Conservation (phyloP, 108 stramenopile species). For the Conticribra weissflogii region DNA sequence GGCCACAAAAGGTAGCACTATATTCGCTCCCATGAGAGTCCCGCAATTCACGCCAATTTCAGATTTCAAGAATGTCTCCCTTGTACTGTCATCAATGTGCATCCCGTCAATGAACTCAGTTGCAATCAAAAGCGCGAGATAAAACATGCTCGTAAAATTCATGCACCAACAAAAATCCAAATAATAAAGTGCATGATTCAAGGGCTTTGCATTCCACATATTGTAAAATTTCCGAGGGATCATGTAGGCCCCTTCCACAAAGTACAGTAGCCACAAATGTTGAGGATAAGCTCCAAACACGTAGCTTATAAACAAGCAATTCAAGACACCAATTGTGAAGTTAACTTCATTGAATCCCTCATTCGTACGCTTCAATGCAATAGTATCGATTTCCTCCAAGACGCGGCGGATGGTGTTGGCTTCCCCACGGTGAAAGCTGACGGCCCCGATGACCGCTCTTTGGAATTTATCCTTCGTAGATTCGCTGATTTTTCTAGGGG, state of each 20-base stretch:
- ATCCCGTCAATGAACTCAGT: slow-evolving; percentile 1
- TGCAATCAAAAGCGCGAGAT: slow-evolving; percentile 23
- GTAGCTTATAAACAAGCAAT: slow-evolving; percentile 54
- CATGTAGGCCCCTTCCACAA: slow-evolving; percentile 44
- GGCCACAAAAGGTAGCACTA: slow-evolving; percentile 56
- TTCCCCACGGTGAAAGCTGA: slow-evolving; percentile 36
- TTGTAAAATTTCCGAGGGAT: slow-evolving; percentile 30
- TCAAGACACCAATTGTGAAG: slow-evolving; percentile 55
- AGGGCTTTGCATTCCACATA: slow-evolving; percentile 49
- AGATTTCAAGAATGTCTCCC: slow-evolving; percentile 41
- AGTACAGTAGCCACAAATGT: slow-evolving; percentile 58
- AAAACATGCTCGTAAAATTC: slow-evolving; percentile 44
- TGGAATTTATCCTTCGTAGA: too few species aligned
- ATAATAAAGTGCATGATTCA: slow-evolving; percentile 54
- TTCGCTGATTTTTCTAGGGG: too few species aligned
- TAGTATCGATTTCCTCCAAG: slow-evolving; percentile 50
- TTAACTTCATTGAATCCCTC: slow-evolving; percentile 55
- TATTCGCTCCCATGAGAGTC: slow-evolving; percentile 53
- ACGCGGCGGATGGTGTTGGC: slow-evolving; percentile 40
- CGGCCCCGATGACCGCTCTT: background rate
- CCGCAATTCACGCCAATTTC: slow-evolving; percentile 54
- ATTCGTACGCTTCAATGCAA: slow-evolving; percentile 29
- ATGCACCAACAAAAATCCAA: slow-evolving; percentile 67
- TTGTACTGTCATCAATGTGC: slow-evolving; percentile 12
- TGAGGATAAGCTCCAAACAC: slow-evolving; percentile 46